A percentile compares a stretch with the other conserved stretches of the same genome.
phyloP scores from a whole-genome alignment of 2,329 filamentous ascomycete species.

The Neofusicoccum kwambonambiense region DNA sequence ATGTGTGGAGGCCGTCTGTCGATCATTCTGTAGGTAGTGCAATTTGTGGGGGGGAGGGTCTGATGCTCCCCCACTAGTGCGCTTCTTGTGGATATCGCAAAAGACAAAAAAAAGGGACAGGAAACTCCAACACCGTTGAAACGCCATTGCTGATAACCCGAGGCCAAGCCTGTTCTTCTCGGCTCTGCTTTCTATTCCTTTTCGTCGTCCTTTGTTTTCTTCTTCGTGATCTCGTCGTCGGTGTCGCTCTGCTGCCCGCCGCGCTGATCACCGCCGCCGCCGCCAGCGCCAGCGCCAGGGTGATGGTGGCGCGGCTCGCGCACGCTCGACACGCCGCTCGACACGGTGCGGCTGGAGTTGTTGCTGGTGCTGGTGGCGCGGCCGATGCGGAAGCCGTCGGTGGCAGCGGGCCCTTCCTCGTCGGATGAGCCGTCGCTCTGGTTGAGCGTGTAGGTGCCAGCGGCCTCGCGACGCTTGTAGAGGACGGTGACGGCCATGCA shows the following conservation, averaged over 20 bases:
- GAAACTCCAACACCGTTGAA: too few species aligned
- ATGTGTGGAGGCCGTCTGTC: too few species aligned
- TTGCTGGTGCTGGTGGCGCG: neutral
- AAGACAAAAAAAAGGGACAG: too few species aligned
- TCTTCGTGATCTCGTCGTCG: neutral
- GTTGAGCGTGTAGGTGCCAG: neutral
- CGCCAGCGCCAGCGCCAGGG: too few species aligned
- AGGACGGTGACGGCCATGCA: conserved; percentile 41
- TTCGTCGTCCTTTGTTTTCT: neutral
- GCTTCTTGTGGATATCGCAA: too few species aligned
- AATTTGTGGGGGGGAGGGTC: too few species aligned
- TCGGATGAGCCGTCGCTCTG: neutral
- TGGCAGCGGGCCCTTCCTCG: neutral
- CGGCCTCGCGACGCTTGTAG: conserved; percentile 15
- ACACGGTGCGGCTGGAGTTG: neutral
- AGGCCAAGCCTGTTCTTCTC: neutral
- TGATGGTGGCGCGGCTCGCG: neutral
- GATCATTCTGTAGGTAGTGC: too few species aligned
- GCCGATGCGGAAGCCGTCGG: neutral
- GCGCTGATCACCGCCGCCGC: neutral
- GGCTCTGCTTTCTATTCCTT: neutral
- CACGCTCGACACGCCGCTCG: conserved; percentile 7
- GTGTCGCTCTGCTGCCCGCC: neutral
- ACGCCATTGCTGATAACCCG: too few species aligned
- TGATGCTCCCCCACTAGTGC: too few species aligned